Base-by-base conservation (phyloP, 192 early-diverging fungal genomes). In the Coemansia sp. region DNA sequence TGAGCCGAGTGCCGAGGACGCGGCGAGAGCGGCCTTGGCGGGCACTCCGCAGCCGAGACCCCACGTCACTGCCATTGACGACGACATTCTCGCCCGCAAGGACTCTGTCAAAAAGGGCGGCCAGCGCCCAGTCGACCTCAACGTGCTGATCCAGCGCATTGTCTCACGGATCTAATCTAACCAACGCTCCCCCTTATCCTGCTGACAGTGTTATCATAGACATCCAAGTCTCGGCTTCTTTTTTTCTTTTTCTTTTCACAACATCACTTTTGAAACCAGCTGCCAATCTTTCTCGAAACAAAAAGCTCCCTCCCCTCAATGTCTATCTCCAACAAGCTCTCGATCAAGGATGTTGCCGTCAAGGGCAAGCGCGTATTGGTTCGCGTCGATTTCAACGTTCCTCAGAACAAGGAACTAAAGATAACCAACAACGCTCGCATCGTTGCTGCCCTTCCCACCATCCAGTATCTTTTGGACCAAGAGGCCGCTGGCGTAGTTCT, bases 331-430 rank as follows among this genome's bases (percentile, higher is more conserved):
- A 90, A 86, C 86, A 98, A 96, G 84, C 88, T 98, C 61, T 86
- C 88, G 63, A 92, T 98, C 81, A 71, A 84, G 65, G 94, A 96
- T 76, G 77, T 98, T 40, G 90, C 92, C 61, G 71, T 98, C 67
- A 74, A 85, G 50, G 84, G 77, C 81, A 95, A 96, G 88, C 91
- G 93, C 57, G 94, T 95, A 33, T 85, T 98, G 59, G 95, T 98
- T 65, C 90, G 94, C 51, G 95, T 97, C 36, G 95, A 99, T 89
- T 99, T 99, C 79, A 99, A 99, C 81, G 97, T 99, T n/a, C 97
- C 97, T 48, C 91, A 97, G 68, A 63, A 82, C 70, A 89, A 91
- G 69, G 86, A 92, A 38, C 90, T 88, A 66, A 88, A 89, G 71
- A 97, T 99, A 77, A 90, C 94, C 63, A 97, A 97, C 90, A 95